Percentiles rank a stretch among this genome's conserved stretches.
phyloP scores from a whole-genome alignment of 768 basidiomycete genomes.

The Russula foetens region DNA sequence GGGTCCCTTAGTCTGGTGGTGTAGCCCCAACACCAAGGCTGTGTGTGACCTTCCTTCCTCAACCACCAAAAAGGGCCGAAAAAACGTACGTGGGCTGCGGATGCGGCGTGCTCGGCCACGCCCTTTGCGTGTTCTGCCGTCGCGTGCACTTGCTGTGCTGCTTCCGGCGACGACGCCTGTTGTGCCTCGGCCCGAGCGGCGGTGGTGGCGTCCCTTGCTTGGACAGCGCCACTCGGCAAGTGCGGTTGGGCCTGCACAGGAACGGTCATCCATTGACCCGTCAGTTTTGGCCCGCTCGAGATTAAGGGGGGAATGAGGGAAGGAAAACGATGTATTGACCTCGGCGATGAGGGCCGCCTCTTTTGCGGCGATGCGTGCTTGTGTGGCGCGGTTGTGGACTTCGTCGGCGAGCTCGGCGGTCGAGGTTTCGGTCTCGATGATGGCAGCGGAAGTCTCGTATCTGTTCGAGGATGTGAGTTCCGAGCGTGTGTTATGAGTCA shows the following conservation, averaged over 20 bases:
- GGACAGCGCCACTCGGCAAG: neutral
- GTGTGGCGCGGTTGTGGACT: neutral
- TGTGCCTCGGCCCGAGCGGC: constrained; percentile 44
- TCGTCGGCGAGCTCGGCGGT: constrained; percentile 7
- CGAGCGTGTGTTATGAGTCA: neutral
- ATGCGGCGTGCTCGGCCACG: constrained; percentile 45
- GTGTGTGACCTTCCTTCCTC: neutral
- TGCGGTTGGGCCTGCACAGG: neutral
- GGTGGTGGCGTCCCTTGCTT: constrained; percentile 35
- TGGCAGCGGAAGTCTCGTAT: constrained; percentile 14
- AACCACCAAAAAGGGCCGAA: no score
- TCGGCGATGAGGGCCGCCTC: constrained; percentile 6
- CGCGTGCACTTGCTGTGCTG: constrained; percentile 38
- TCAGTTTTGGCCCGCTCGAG: no score
- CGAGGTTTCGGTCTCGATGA: constrained; percentile 14
- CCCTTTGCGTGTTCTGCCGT: constrained; percentile 39
- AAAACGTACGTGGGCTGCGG: constrained; percentile 40
- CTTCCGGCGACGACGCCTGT: constrained; percentile 36
- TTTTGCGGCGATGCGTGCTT: constrained; percentile 5
- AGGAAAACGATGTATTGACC: neutral
- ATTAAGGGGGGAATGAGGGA: no score
- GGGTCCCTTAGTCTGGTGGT: constrained; percentile 5
- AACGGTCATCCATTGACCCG: no score
- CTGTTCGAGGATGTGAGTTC: neutral
- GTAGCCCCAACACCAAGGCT: neutral